These are phyloP conservation scores for Colletotrichum sansevieriae DNA, from an alignment of 2,329 filamentous ascomycete genomes.

Conservation along the genomic window DNA sequence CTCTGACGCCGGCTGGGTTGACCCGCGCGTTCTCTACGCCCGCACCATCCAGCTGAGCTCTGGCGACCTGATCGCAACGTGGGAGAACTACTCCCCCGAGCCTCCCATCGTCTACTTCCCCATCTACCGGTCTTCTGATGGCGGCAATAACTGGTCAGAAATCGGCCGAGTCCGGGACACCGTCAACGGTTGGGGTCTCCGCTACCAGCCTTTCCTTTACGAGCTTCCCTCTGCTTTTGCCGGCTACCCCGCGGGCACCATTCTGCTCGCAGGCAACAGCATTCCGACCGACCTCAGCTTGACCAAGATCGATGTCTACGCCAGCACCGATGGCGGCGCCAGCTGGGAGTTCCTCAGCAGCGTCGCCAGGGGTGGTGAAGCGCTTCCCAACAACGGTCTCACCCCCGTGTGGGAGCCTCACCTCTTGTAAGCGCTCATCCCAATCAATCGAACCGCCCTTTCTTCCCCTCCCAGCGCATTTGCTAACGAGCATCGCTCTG, in stretches of 20 bases:
- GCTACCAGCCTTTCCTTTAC: slow-evolving; percentile 79
- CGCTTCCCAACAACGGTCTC: slow-evolving; percentile 72
- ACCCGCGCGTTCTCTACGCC: slow-evolving; percentile 59
- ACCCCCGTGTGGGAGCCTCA: slow-evolving; percentile 83
- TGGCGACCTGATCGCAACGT: slow-evolving; percentile 63
- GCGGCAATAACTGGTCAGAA: slow-evolving; percentile 72
- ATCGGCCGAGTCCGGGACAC: slow-evolving; percentile 73
- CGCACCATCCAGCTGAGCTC: slow-evolving; percentile 59
- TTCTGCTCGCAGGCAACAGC: slow-evolving; percentile 73
- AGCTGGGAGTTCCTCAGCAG: slow-evolving; percentile 77
- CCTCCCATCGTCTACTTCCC: slow-evolving; percentile 68
- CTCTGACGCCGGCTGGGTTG: slow-evolving; percentile 55
- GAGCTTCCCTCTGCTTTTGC: slow-evolving; percentile 70
- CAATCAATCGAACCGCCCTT: not conserved
- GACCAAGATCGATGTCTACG: slow-evolving; percentile 79
- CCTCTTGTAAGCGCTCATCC: slow-evolving; percentile 57
- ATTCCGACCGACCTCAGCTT: slow-evolving; percentile 70
- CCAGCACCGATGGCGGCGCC: slow-evolving; percentile 68
- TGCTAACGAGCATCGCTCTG: not conserved
- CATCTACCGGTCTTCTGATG: slow-evolving; percentile 64
- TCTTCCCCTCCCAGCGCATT: too few relatives aligned
- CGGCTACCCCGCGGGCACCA: slow-evolving; percentile 70
- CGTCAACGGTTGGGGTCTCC: slow-evolving; percentile 73
- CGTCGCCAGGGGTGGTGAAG: slow-evolving; percentile 73
- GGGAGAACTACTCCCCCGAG: slow-evolving; percentile 70